Conservation (phyloP, 768 basidiomycete genomes). For the Tricholoma sp. region DNA sequence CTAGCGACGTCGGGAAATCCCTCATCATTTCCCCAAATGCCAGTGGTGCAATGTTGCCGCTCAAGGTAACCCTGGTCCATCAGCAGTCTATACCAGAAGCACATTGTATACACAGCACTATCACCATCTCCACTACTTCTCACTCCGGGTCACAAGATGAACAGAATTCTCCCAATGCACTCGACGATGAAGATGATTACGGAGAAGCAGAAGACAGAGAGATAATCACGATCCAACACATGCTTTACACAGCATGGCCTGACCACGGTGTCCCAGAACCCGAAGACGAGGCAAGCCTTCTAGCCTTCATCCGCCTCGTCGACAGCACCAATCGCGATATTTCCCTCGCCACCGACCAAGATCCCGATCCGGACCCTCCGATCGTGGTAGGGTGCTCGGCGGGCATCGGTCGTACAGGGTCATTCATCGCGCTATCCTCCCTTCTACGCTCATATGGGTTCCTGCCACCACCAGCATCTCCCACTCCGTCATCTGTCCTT, state of each 20-base stretch:
- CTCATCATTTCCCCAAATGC: conserved; percentile 41
- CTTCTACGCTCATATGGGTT: conserved; percentile 61
- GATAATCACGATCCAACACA: conserved; percentile 56
- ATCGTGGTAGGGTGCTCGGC: conserved; percentile 84
- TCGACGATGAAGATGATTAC: conserved; percentile 7
- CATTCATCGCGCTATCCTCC: conserved; percentile 78
- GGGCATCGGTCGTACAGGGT: conserved; percentile 82
- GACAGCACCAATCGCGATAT: conserved; percentile 54
- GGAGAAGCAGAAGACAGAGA: conserved; percentile 19
- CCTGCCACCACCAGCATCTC: conserved; percentile 30
- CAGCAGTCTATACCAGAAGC: conserved; percentile 45
- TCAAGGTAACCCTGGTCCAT: conserved; percentile 56
- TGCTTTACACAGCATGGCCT: conserved; percentile 77
- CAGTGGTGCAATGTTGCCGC: conserved; percentile 32
- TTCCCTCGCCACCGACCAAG: conserved; percentile 20
- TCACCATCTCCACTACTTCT: conserved; percentile 44
- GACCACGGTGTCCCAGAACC: conserved; percentile 76
- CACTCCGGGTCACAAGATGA: conserved; percentile 1
- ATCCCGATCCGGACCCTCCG: conserved; percentile 61
- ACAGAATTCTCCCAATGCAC: neutral
- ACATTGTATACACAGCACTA: conserved; percentile 54
- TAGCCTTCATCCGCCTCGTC: conserved; percentile 61
- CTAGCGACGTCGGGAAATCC: conserved; percentile 49
- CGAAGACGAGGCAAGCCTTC: conserved; percentile 52
- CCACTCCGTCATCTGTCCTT: conserved; percentile 26